Conservation (phyloP, 2,329 filamentous ascomycete species). For the Ustulina deusta region DNA sequence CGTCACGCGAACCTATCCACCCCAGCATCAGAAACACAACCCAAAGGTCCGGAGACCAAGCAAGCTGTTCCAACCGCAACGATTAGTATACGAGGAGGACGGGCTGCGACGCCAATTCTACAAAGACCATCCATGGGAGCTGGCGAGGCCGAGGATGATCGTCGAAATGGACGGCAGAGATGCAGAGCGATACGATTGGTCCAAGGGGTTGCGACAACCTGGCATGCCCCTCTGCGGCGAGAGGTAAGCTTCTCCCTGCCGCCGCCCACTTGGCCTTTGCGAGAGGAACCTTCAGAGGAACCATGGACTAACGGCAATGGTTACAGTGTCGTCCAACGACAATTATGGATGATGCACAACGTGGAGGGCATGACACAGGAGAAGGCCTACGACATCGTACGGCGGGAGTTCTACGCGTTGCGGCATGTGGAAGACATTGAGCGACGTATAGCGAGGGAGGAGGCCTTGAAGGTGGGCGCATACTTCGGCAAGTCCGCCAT, state of each 20-base stretch:
- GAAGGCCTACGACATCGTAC: slow-evolving; percentile 85
- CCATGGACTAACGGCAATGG: slow-evolving; percentile 21
- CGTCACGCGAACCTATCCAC: slow-evolving; percentile 65
- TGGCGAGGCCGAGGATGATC: slow-evolving; percentile 87
- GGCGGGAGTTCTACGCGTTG: slow-evolving; percentile 89
- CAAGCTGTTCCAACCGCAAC: slow-evolving; percentile 82
- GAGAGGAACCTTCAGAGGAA: slow-evolving; percentile 7
- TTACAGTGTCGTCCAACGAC: slow-evolving; percentile 87
- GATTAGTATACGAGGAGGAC: slow-evolving; percentile 86
- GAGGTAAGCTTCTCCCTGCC: slow-evolving; percentile 66
- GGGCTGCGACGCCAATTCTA: slow-evolving; percentile 84
- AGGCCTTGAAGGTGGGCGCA: slow-evolving; percentile 85
- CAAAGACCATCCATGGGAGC: slow-evolving; percentile 95
- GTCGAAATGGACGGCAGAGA: slow-evolving; percentile 90
- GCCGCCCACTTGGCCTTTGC: not conserved
- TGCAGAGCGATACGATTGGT: slow-evolving; percentile 81
- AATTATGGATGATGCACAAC: slow-evolving; percentile 84
- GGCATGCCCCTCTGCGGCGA: slow-evolving; percentile 85
- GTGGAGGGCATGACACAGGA: slow-evolving; percentile 67
- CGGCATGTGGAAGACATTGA: slow-evolving; percentile 87
- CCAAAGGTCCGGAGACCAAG: slow-evolving; percentile 73
- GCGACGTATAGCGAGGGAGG: slow-evolving; percentile 84
- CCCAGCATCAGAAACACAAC: slow-evolving; percentile 57
- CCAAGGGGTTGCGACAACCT: slow-evolving; percentile 76
- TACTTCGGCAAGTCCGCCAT: slow-evolving; percentile 84